Evolutionary conservation across 345 rosid genomes (phyloP).

Genomic region (Laguncularia racemosa): DNA sequence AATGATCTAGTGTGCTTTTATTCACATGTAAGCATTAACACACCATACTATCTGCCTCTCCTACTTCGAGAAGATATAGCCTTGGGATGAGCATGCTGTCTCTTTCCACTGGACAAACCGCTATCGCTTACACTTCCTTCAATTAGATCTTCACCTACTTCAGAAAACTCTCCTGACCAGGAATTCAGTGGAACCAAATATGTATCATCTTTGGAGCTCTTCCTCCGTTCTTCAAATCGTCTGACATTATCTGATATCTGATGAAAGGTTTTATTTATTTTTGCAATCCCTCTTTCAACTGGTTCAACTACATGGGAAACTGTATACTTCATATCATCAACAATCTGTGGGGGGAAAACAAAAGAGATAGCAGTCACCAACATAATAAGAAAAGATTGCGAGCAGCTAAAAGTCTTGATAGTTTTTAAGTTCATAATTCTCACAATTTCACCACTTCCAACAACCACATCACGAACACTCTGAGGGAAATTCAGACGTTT

Average conservation of each 20-base stretch:
- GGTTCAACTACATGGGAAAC: slow-evolving; percentile 98
- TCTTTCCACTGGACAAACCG: slow-evolving; percentile 51
- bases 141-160: slow-evolving; percentile 47
- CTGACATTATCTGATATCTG: slow-evolving; percentile 87
- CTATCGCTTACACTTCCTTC: slow-evolving; percentile 96
- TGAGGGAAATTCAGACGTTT: slow-evolving; percentile 88
- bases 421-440: slow-evolving; percentile 16
- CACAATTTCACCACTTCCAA: slow-evolving; percentile 96
- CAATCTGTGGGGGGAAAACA: slow-evolving; percentile 46
- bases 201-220: slow-evolving; percentile 73
- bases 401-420: background rate
- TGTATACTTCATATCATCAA: slow-evolving; percentile 96
- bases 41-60: slow-evolving; percentile 27
- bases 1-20: too few species aligned
- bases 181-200: slow-evolving; percentile 72
- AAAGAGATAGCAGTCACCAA: slow-evolving; percentile 4
- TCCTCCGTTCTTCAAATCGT: slow-evolving; percentile 58
- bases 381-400: background rate
- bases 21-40: background rate
- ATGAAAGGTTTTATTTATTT: slow-evolving; percentile 76
- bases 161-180: slow-evolving; percentile 78
- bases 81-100: slow-evolving; percentile 35
- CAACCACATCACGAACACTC: slow-evolving; percentile 91
- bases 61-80: slow-evolving; percentile 22
- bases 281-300: slow-evolving; percentile 92